Base-by-base conservation (phyloP, 139 green algal species). In the Coelastrella sp. region DNA sequence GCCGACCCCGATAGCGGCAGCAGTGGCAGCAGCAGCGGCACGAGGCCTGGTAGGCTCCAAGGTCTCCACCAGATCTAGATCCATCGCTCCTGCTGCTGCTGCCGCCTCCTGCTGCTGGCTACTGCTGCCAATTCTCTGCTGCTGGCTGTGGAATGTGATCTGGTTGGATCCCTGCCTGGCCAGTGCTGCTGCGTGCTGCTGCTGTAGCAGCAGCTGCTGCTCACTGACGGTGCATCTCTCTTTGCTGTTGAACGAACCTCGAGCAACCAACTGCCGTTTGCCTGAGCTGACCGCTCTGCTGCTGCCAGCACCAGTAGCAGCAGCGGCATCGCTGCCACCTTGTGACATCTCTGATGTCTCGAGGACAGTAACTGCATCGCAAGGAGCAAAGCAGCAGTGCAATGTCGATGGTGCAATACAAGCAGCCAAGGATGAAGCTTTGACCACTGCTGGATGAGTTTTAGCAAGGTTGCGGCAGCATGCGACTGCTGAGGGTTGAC, bases 11-110 rank as follows among this genome's bases (percentile, higher is more conserved):
- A n/a, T 60, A 60, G 32, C 64, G 14, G n/a, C 81, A 78, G n/a
- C 81, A 64, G 23, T n/a, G 5, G 10, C 32, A 57, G 20, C 32
- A 73, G 74, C 32, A 5, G 78, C 65, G 3, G 65, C 82, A 78
- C 82, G 78, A 32, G 68, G 68, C 17, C 82, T 77, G 47, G 32
- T 85, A 3, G 82, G 82, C 32, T 88, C 82, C 64, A 88, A 47
- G 3, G 82, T 88, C 20, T 64, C 82, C 4, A 88, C 82, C 64
- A 79, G 19, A 64, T 88, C 82, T 10, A 88, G 14, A 64, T 79
- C 64, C 65, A 88, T 66, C 2, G 6, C 65, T 56, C 47, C 65
- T 60, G 23, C 81, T 14, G 64, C 10, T 82, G 76, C 76, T 59
- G 32, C 76, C 60, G 76, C 76, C 76, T 83, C 20, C 22, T n/a